phyloP scores from a whole-genome alignment of 768 basidiomycete genomes.

The Phanerochaete sordida region DNA sequence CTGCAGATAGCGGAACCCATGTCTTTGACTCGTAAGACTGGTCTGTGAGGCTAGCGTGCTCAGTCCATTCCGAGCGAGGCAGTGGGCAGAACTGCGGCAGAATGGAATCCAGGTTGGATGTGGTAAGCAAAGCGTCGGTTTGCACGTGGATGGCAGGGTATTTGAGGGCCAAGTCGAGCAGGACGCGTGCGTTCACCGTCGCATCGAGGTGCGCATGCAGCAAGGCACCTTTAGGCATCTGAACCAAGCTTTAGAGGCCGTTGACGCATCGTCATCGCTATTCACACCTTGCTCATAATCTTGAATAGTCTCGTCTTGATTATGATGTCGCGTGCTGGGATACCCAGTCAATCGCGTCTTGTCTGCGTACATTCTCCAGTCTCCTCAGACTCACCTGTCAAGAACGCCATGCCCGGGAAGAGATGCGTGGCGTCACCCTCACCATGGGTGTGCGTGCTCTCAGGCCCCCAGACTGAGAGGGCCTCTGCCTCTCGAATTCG shows the following conservation, averaged over 20 bases:
- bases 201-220: slow-evolving; percentile 77
- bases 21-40: slow-evolving; percentile 37
- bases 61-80: slow-evolving; percentile 27
- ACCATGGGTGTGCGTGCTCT: slow-evolving; percentile 26
- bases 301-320: slow-evolving; percentile 58
- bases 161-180: slow-evolving; percentile 52
- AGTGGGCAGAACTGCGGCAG: slow-evolving; percentile 55
- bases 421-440: slow-evolving; percentile 49
- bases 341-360: neutral
- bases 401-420: slow-evolving; percentile 78
- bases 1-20: slow-evolving; percentile 56
- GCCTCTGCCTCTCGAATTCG: slow-evolving; percentile 54
- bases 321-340: slow-evolving; percentile 32
- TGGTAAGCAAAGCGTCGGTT: slow-evolving; percentile 35
- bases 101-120: slow-evolving; percentile 36
- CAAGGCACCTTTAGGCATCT: slow-evolving; percentile 83
- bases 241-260: neutral
- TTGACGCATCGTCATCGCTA: neutral
- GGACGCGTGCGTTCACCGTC: slow-evolving; percentile 51
- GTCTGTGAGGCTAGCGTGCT: slow-evolving; percentile 34
- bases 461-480: slow-evolving; percentile 52
- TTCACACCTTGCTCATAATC: slow-evolving; percentile 52
- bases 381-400: slow-evolving; percentile 47
- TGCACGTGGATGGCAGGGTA: slow-evolving; percentile 62
- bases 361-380: neutral